Percentiles rank a stretch among this genome's conserved stretches.
Evolutionary conservation across 148 eudicot genomes (phyloP).

Genomic region (Diospyros kaki): DNA sequence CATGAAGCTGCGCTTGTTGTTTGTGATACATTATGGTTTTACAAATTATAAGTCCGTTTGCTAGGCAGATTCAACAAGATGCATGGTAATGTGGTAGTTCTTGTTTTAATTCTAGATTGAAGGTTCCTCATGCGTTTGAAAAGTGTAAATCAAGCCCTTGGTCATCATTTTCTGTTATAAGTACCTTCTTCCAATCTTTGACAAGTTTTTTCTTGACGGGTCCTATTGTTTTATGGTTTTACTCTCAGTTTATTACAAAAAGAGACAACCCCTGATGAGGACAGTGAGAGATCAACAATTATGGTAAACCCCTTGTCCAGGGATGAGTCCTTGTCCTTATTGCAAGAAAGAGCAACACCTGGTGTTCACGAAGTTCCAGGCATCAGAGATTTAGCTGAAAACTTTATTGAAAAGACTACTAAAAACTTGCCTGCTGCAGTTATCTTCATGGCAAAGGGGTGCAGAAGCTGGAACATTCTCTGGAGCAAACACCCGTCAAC

Average conservation of each 20-base stretch:
- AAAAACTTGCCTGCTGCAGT: conserved; percentile 8
- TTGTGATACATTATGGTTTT: too few relatives aligned
- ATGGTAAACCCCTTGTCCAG: not conserved
- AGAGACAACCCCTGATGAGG: not conserved
- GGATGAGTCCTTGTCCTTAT: not conserved
- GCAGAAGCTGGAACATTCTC: not conserved
- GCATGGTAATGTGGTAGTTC: too few relatives aligned
- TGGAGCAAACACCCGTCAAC: conserved; percentile 7
- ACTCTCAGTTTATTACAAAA: not conserved
- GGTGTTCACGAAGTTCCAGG: not conserved
- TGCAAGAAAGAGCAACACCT: not conserved
- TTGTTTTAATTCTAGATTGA: too few relatives aligned
- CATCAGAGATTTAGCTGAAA: conserved; percentile 3
- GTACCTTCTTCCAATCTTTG: too few relatives aligned
- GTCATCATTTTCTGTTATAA: too few relatives aligned
- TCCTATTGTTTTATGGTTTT: too few relatives aligned
- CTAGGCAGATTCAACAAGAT: too few relatives aligned
- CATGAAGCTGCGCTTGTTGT: too few relatives aligned
- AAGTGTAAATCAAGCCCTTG: too few relatives aligned
- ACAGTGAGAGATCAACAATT: not conserved
- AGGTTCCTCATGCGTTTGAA: too few relatives aligned
- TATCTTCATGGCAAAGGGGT: conserved; percentile 17
- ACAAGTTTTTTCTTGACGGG: too few relatives aligned
- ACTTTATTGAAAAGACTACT: conserved; percentile 1
- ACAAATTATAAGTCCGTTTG: too few relatives aligned